phyloP scores from a whole-genome alignment of 2,329 filamentous ascomycete genomes.

The Penicillium expansum region DNA sequence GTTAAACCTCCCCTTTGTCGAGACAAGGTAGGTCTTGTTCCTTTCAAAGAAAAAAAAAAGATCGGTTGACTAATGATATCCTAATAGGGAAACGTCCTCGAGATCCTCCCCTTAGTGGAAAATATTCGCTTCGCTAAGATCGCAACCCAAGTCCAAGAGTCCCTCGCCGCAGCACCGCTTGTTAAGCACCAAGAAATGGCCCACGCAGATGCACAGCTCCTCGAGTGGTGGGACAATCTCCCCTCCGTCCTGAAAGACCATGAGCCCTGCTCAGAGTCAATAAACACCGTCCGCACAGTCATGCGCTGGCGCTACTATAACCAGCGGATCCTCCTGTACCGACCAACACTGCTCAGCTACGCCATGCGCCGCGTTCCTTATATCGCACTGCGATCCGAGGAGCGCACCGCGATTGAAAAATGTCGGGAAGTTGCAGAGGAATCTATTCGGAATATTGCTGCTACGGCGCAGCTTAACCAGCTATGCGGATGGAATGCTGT shows the following conservation, averaged over 20 bases:
- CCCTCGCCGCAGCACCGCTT: constrained; percentile 66
- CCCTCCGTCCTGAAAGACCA: constrained; percentile 63
- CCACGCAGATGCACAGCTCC: constrained; percentile 64
- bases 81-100: constrained; percentile 56
- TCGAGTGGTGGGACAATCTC: constrained; percentile 69
- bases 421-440: constrained; percentile 68
- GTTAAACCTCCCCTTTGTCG: constrained; percentile 59
- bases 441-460: constrained; percentile 69
- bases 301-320: constrained; percentile 84
- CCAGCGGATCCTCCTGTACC: constrained; percentile 70
- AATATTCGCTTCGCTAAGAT: constrained; percentile 79
- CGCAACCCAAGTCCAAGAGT: constrained; percentile 72
- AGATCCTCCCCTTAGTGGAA: constrained; percentile 69
- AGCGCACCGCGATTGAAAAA: constrained; percentile 64
- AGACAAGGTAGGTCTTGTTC: constrained; percentile 29
- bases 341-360: constrained; percentile 68
- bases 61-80: constrained; percentile 9
- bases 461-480: constrained; percentile 68
- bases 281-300: constrained; percentile 67
- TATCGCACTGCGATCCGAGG: constrained; percentile 55
- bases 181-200: constrained; percentile 65
- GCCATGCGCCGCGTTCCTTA: constrained; percentile 54
- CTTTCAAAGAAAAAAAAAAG: constrained; percentile 35
- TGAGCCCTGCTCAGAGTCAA: constrained; percentile 67
- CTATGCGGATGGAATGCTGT: constrained; percentile 79